phyloP scores from a whole-genome alignment of 495 filamentous ascomycete species.

The Daldinia vernicosa region DNA sequence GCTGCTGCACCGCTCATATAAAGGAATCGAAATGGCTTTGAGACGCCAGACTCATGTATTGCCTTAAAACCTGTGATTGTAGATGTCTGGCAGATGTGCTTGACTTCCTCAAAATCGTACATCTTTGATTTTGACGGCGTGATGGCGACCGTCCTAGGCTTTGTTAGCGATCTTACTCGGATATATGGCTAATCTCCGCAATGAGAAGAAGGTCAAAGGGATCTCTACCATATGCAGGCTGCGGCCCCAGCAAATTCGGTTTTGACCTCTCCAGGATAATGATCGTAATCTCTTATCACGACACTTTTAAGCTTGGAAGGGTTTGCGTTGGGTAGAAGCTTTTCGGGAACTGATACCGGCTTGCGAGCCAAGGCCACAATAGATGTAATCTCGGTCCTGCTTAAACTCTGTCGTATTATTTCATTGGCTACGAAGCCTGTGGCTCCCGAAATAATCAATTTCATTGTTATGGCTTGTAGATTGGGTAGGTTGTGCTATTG shows the following conservation, averaged over 20 bases:
- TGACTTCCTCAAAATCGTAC: constrained; percentile 53
- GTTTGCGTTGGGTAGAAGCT: constrained; percentile 27
- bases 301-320: constrained; percentile 53
- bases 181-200: constrained; percentile 11
- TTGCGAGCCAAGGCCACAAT: constrained; percentile 55
- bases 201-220: background rate
- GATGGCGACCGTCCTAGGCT: constrained; percentile 54
- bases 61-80: constrained; percentile 52
- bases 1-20: constrained; percentile 56
- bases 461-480: constrained; percentile 47
- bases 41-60: constrained; percentile 44
- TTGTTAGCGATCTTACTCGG: constrained; percentile 15
- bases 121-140: constrained; percentile 50
- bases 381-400: constrained; percentile 49
- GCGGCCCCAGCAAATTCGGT: constrained; percentile 56
- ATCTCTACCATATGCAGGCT: constrained; percentile 61
- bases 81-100: constrained; percentile 55
- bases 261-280: constrained; percentile 52
- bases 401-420: constrained; percentile 55
- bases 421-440: constrained; percentile 59
- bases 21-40: constrained; percentile 56
- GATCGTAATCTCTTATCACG: constrained; percentile 51
- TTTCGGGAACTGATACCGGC: constrained; percentile 43
- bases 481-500: background rate
- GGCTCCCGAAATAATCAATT: constrained; percentile 60